Evolutionary conservation across 371 early-diverging fungal species (phyloP), one percentile per base, ranked within the genome.

Genomic region (Rhizopus stolonifer): DNA sequence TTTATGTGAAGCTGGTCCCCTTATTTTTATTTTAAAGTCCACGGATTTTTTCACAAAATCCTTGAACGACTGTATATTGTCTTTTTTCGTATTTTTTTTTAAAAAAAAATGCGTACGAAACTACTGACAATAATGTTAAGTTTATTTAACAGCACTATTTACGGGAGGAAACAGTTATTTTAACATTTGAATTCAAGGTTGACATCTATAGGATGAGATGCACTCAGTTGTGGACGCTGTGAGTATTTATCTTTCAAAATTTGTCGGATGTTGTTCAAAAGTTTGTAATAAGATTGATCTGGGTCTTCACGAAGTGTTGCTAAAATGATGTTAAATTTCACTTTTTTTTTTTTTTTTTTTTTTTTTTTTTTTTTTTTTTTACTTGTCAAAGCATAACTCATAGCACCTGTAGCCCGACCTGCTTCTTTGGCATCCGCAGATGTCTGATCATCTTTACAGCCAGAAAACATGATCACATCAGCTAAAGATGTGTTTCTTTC

Each of bases 401-500:
- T 89, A 19, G 97, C 97, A 21, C 97, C 91, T 11, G 70, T 72
- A 19, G 72, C 49, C 33, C 54, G 55, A 4, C 81, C 81, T 31
- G 82, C 74, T 53, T 79, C 80, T 11, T 65, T 61, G 13, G 93
- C 80, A 72, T 95, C 96, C 0, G 95, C 93, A 5, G 88, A 88
- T 0, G 94, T 94, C 63, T 95, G 94, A 56, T 78, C 79, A 61
- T 97, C 97, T 65, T 90, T 91, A 70, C 95, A 95, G 2, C 90
- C 96, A 29, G 87, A 84, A 49, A 94, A 92, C 90, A 90, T 88
- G 52, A 91, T 80, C 4, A 92, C 90, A 69, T 91, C 91, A 11
- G 90, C 91, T 47, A 78, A 59, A 7, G 79, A 83, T 38, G 79
- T 81, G 47, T 73, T 67, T 19, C 58, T 60, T 44, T 72, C 68